Evolutionary conservation across 73 alveolate species (phyloP).

Genomic region (Blepharisma stoltei): DNA sequence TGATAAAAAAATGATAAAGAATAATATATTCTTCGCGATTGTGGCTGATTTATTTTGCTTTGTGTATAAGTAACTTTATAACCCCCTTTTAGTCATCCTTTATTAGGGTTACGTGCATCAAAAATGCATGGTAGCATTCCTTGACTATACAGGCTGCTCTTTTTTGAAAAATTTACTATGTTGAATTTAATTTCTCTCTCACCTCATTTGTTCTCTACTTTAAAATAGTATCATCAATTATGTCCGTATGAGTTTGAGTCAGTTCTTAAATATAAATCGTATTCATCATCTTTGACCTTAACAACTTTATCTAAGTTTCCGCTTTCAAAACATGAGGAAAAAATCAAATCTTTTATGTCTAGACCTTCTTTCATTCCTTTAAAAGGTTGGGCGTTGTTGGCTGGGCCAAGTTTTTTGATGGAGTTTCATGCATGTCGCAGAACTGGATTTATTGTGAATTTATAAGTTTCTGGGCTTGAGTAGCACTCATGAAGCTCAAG

Average conservation of each 20-base stretch:
- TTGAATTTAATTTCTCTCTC: constrained; percentile 62
- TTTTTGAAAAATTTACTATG: constrained; percentile 75
- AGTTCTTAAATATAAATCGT: constrained; percentile 69
- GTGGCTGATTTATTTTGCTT: constrained; percentile 23
- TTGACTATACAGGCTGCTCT: constrained; percentile 55
- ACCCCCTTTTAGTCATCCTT: constrained; percentile 53
- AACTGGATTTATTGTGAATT: background rate
- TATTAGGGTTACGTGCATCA: constrained; percentile 48
- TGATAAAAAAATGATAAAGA: constrained; percentile 57
- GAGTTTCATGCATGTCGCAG: background rate
- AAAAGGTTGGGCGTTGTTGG: background rate
- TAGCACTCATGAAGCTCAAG: constrained; percentile 4
- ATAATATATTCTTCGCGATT: constrained; percentile 25
- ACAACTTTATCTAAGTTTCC: constrained; percentile 60
- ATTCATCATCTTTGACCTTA: constrained; percentile 39
- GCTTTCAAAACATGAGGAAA: constrained; percentile 57
- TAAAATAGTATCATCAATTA: constrained; percentile 81
- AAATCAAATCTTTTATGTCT: constrained; percentile 7
- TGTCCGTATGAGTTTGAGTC: constrained; percentile 87
- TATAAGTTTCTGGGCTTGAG: background rate
- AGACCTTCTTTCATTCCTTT: background rate
- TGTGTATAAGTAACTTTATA: constrained; percentile 47
- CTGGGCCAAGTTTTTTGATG: background rate
- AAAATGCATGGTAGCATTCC: constrained; percentile 47
- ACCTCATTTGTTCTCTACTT: constrained; percentile 46